Evolutionary conservation across 768 basidiomycete species (phyloP).

Genomic region (Phlegmacium glaucopus): DNA sequence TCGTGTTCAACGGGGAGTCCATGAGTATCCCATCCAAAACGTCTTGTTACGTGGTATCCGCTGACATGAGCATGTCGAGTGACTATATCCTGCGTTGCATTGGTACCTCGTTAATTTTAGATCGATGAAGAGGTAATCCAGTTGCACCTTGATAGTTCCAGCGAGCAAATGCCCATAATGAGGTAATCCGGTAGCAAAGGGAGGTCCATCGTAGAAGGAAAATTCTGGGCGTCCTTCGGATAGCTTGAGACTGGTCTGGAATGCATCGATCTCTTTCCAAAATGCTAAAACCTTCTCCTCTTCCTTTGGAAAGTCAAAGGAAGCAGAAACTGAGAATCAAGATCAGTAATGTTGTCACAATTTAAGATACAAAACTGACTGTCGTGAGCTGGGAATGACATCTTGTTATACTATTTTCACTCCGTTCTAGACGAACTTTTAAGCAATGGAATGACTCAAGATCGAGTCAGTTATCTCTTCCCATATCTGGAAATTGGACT

Average conservation of each 20-base stretch:
- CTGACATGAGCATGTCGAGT: conserved; percentile 94
- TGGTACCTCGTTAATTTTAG: too few relatives aligned
- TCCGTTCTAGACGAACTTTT: neutral
- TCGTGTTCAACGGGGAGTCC: conserved; percentile 98
- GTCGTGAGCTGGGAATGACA: conserved; percentile 72
- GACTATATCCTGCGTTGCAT: conserved; percentile 82
- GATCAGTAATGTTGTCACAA: conserved; percentile 7
- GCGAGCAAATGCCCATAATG: conserved; percentile 95
- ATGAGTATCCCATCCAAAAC: conserved; percentile 99
- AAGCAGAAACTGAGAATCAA: conserved; percentile 53
- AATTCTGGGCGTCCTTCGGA: conserved; percentile 88
- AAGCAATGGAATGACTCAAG: neutral
- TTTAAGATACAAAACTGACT: conserved; percentile 40
- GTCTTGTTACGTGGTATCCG: conserved; percentile 87
- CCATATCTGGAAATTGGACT: too few relatives aligned
- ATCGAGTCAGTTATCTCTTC: too few relatives aligned
- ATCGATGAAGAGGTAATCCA: neutral
- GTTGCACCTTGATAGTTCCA: conserved; percentile 84
- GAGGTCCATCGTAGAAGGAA: conserved; percentile 96
- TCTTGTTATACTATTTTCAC: conserved; percentile 19
- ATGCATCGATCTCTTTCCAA: conserved; percentile 98
- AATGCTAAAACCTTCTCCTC: conserved; percentile 87
- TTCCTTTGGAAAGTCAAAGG: conserved; percentile 83
- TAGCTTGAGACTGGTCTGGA: conserved; percentile 89
- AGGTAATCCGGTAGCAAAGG: conserved; percentile 94